Conservation (phyloP, 352 stramenopile genomes). For the Phytophthora uliginosa region DNA sequence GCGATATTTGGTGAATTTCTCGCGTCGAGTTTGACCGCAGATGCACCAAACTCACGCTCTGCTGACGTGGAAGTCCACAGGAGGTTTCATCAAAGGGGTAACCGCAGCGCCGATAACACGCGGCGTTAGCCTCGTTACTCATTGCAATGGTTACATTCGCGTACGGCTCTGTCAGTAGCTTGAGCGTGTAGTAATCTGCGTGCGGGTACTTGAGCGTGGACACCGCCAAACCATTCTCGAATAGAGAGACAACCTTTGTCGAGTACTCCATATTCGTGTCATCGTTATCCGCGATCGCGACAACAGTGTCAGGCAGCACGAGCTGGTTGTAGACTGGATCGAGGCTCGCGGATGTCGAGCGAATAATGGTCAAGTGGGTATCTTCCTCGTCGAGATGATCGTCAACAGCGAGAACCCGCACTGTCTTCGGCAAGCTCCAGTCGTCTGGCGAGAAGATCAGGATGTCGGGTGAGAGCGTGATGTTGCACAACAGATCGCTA, state of each 20-base stretch:
- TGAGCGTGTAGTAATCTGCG: conserved; percentile 54
- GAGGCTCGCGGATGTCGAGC: conserved; percentile 43
- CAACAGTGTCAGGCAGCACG: conserved; percentile 70
- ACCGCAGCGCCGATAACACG: conserved; percentile 79
- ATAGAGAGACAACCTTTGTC: conserved; percentile 43
- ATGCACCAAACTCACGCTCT: conserved; percentile 67
- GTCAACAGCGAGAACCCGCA: conserved; percentile 77
- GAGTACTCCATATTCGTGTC: conserved; percentile 61
- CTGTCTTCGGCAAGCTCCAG: conserved; percentile 73
- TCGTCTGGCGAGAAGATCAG: conserved; percentile 61
- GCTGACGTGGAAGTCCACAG: conserved; percentile 75
- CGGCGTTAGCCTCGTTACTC: conserved; percentile 72
- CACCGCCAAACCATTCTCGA: conserved; percentile 36
- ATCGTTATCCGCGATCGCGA: conserved; percentile 81
- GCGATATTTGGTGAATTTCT: conserved; percentile 71
- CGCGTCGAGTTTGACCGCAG: conserved; percentile 68
- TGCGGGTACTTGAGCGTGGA: conserved; percentile 33
- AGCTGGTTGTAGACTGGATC: conserved; percentile 72
- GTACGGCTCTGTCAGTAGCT: conserved; percentile 70
- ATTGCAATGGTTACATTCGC: conserved; percentile 81
- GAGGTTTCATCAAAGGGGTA: conserved; percentile 61
- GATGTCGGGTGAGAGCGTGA: conserved; percentile 60
- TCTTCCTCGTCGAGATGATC: conserved; percentile 77
- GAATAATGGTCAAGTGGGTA: conserved; percentile 70
- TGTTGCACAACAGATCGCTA: conserved; percentile 61